A percentile compares a stretch with the other conserved stretches of the same genome.
These are phyloP conservation scores for Amanita thiersii DNA, from an alignment of 768 basidiomycete genomes.

Conservation along the genomic window DNA sequence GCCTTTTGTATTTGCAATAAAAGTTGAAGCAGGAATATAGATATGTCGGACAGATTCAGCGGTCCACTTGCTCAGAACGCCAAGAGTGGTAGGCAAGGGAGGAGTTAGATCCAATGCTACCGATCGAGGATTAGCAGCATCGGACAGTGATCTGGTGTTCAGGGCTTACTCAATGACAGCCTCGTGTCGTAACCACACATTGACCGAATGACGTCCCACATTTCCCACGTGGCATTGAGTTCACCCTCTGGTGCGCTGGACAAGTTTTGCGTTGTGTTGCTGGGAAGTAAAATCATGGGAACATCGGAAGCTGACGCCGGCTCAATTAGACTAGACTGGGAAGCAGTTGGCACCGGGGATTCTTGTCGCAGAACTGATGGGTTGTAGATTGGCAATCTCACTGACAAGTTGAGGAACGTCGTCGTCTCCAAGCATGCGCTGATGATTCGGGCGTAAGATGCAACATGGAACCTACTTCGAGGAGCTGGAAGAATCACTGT, in stretches of 20 bases:
- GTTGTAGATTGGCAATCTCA: slow-evolving; percentile 79
- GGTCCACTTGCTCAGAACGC: slow-evolving; percentile 79
- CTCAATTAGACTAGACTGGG: slow-evolving; percentile 7
- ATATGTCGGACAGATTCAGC: slow-evolving; percentile 90
- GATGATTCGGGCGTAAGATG: slow-evolving; percentile 91
- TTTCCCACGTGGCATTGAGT: slow-evolving; percentile 86
- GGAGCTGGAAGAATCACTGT: slow-evolving; percentile 87
- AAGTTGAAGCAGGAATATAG: slow-evolving; percentile 82
- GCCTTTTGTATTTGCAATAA: slow-evolving; percentile 92
- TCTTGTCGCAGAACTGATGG: slow-evolving; percentile 47
- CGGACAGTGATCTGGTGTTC: slow-evolving; percentile 4
- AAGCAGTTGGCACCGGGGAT: slow-evolving; percentile 17
- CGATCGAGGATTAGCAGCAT: slow-evolving; percentile 10
- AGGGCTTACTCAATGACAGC: slow-evolving; percentile 56
- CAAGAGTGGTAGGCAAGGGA: slow-evolving; percentile 72
- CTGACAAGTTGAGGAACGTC: slow-evolving; percentile 71
- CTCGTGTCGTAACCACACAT: slow-evolving; percentile 80
- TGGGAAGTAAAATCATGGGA: slow-evolving; percentile 30
- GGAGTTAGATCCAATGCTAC: slow-evolving; percentile 88
- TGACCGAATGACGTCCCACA: slow-evolving; percentile 93
- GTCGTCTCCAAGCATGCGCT: slow-evolving; percentile 65
- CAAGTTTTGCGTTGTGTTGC: slow-evolving; percentile 20
- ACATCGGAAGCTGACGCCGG: slow-evolving; percentile 12
- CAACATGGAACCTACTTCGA: slow-evolving; percentile 70
- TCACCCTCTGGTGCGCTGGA: slow-evolving; percentile 41